A percentile compares a stretch with the other conserved stretches of the same genome.
Conservation (phyloP, 169 alveolate species). For the Plasmodium blacklocki region DNA sequence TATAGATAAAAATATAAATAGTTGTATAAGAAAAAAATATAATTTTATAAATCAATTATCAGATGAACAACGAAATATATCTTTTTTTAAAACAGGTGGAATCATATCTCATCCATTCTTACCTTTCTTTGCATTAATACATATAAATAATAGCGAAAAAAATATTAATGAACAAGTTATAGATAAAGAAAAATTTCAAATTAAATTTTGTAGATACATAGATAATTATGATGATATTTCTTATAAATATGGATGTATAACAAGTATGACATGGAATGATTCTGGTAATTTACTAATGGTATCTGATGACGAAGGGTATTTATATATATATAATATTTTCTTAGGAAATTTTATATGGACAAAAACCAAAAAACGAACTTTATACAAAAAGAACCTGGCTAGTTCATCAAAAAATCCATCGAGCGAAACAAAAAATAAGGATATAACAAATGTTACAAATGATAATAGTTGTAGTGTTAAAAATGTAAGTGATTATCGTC, state of each 20-base stretch:
- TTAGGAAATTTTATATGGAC: conserved; percentile 31
- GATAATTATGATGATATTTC: conserved; percentile 21
- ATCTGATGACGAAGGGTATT: conserved; percentile 31
- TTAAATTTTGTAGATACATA: conserved; percentile 38
- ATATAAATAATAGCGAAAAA: conserved; percentile 41
- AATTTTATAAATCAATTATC: conserved; percentile 17
- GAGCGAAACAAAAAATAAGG: not conserved
- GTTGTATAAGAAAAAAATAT: conserved; percentile 43
- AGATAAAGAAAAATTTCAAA: conserved; percentile 27
- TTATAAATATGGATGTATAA: conserved; percentile 39
- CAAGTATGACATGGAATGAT: conserved; percentile 34
- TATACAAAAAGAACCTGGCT: not conserved
- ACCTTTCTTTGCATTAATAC: conserved; percentile 54
- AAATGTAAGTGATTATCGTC: not conserved
- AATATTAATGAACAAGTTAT: not conserved
- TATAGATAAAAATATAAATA: conserved; percentile 37
- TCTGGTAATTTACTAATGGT: conserved; percentile 36
- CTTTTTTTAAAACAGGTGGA: conserved; percentile 45
- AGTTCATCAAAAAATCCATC: not conserved
- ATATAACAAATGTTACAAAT: not conserved
- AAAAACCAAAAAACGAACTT: not conserved
- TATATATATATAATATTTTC: conserved; percentile 56
- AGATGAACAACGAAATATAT: conserved; percentile 11
- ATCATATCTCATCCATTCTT: conserved; percentile 64
- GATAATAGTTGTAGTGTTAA: not conserved